Evolutionary conservation across 2,329 filamentous ascomycete species (phyloP), one percentile per base, ranked within the genome.

Genomic region (Diaporthe amygdali): DNA sequence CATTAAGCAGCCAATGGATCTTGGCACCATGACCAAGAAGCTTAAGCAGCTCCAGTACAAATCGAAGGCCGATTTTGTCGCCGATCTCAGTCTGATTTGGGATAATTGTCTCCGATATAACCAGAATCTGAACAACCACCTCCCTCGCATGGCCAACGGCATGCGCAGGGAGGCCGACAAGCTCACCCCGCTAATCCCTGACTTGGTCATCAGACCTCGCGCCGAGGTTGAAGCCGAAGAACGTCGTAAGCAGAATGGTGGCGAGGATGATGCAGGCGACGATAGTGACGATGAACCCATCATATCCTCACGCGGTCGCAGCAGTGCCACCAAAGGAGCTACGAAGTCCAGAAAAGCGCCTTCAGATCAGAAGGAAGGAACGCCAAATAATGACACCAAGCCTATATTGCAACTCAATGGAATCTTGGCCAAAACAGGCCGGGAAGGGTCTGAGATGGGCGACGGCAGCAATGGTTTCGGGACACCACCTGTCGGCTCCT

Each of bases 91-190:
- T 79, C 85, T 98, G 64, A 98, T 99, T 66, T 99, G 96, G 96
- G 90, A 95, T 70, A 99, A 99, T 79, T 99, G 96, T 80, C 86
- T 99, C 69, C 95, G 93, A 77, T 99, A 98, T 82, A 99, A 99
- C 80, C 93, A 94, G 75, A 95, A 97, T 74, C 92, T 94, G 76
- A 91, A 91, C 72, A 95, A 98, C 78, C 94, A 94, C 32, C 86
- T 98, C 63, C 90, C 96, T 52, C 95, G 96, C 79, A 97, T 98
- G 87, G 96, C 96, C 15, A 91, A 97, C 71, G 94, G 95, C 74
- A 98, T 99, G 96, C 91, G 95, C 75, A 98, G 96, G 80, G 95
- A 98, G 82, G 97, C 96, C 0, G 96, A 98, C 82, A 98, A 98
- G 81, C 89, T 99, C 51, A 95, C 97, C 17, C 95, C 95, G 7